A percentile compares a stretch with the other conserved stretches of the same genome.
phyloP scores from a whole-genome alignment of 495 filamentous ascomycete genomes.

The Penicillium samsonianum region DNA sequence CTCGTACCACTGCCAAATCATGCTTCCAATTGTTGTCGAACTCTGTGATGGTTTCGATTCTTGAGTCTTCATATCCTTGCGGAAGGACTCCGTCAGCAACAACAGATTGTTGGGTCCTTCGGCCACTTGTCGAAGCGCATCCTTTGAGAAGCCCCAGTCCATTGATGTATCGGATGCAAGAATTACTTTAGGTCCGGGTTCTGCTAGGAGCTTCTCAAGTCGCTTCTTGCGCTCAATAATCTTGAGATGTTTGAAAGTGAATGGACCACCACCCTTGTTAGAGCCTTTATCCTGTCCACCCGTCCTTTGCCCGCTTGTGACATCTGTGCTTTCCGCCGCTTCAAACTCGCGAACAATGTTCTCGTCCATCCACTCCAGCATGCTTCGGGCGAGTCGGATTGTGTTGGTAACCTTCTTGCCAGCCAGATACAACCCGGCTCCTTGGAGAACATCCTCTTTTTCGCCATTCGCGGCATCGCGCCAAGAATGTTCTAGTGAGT shows the following conservation, averaged over 20 bases:
- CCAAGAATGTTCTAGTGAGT: slow-evolving; percentile 91
- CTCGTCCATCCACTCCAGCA: slow-evolving; percentile 99
- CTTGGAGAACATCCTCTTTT: slow-evolving; percentile 58
- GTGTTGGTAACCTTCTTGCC: slow-evolving; percentile 78
- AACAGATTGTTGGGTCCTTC: slow-evolving; percentile 76
- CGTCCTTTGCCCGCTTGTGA: slow-evolving; percentile 42
- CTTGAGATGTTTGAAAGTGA: slow-evolving; percentile 85
- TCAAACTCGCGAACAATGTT: slow-evolving; percentile 90
- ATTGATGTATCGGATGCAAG: slow-evolving; percentile 86
- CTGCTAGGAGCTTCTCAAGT: slow-evolving; percentile 61
- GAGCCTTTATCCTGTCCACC: slow-evolving; percentile 39
- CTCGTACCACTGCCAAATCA: slow-evolving; percentile 74
- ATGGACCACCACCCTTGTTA: slow-evolving; percentile 65
- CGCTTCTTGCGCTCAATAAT: slow-evolving; percentile 75
- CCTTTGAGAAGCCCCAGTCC: slow-evolving; percentile 93
- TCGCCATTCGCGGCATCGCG: slow-evolving; percentile 59
- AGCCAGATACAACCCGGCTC: slow-evolving; percentile 76
- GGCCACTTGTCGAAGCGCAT: slow-evolving; percentile 74
- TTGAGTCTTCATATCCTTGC: slow-evolving; percentile 39
- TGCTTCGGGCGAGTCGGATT: slow-evolving; percentile 85
- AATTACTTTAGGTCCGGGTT: slow-evolving; percentile 68
- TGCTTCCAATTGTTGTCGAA: slow-evolving; percentile 51
- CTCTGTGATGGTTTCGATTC: slow-evolving; percentile 33
- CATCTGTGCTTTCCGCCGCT: slow-evolving; percentile 59
- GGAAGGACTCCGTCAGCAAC: slow-evolving; percentile 72